phyloP scores from a whole-genome alignment of 257 asterid genomes.

The Solanum piurae region DNA sequence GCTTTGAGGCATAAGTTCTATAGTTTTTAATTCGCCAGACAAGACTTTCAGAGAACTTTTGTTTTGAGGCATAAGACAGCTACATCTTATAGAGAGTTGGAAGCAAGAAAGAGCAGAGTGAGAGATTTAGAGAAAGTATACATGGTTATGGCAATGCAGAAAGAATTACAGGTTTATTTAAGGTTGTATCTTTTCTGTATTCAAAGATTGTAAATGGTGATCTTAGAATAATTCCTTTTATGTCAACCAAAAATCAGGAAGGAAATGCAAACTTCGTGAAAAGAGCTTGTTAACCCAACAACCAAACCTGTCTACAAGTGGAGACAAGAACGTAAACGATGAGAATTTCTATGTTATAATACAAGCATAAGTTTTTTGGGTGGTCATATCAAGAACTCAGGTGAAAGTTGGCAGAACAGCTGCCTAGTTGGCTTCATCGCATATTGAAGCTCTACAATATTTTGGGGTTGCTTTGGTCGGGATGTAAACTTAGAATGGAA shows the following conservation, averaged over 20 bases:
- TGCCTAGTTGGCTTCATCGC: background rate
- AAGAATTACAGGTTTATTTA: constrained; percentile 59
- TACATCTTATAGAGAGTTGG: constrained; percentile 65
- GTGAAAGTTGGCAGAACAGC: background rate
- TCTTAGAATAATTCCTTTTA: background rate
- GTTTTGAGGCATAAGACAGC: constrained; percentile 13
- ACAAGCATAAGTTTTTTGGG: background rate
- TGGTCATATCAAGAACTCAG: background rate
- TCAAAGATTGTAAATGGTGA: background rate
- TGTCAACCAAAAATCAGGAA: constrained; percentile 60
- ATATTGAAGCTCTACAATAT: background rate
- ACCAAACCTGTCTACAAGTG: constrained; percentile 62
- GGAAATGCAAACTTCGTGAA: constrained; percentile 74
- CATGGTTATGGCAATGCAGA: constrained; percentile 75
- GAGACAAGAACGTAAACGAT: constrained; percentile 64
- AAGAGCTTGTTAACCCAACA: constrained; percentile 54
- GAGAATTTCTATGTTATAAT: background rate
- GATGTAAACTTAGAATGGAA: background rate
- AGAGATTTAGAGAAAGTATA: constrained; percentile 59
- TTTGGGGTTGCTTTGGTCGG: background rate
- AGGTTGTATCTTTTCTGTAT: background rate
- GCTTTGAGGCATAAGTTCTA: no score
- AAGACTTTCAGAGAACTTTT: no score
- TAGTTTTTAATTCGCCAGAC: no score
- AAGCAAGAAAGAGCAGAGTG: constrained; percentile 58